Percentiles rank a stretch among this genome's conserved stretches.
phyloP scores from a whole-genome alignment of 1,284 basidiomycete species.

The Apiotrichum mycotoxinovorans region DNA sequence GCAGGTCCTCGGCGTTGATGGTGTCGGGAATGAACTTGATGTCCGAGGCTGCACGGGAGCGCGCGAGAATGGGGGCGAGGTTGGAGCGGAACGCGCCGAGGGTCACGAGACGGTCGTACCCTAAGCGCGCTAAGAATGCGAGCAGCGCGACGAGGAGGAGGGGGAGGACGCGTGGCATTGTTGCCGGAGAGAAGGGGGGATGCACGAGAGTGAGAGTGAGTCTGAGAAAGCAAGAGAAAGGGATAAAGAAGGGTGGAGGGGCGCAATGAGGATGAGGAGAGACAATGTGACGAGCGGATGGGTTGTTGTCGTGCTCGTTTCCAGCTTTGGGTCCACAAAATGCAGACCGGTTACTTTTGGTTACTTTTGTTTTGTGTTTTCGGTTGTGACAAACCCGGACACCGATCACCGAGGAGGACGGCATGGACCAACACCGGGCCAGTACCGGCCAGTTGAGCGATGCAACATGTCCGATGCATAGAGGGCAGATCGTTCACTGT shows the following conservation, averaged over 20 bases:
- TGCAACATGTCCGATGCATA: too few species aligned
- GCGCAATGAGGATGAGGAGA: too few species aligned
- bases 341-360: too few species aligned
- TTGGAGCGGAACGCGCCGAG: constrained; percentile 13
- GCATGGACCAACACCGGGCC: too few species aligned
- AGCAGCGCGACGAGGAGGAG: constrained; percentile 6
- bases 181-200: not conserved
- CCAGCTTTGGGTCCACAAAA: too few species aligned
- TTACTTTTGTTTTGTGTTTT: too few species aligned
- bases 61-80: not conserved
- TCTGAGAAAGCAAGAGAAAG: not conserved
- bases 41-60: not conserved
- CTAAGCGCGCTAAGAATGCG: constrained; percentile 1
- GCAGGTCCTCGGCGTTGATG: constrained; percentile 20
- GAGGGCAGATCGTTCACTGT: too few species aligned
- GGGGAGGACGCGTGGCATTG: constrained; percentile 4
- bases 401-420: too few species aligned
- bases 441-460: too few species aligned
- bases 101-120: constrained; percentile 12
- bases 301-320: too few species aligned
- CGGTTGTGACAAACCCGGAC: too few species aligned
- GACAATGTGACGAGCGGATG: too few species aligned
- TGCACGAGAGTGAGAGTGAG: not conserved
- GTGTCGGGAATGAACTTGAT: constrained; percentile 11
- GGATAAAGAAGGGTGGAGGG: not conserved